These are phyloP conservation scores for Dactylellina drechsleri DNA, from an alignment of 2,329 filamentous ascomycete genomes.

Conservation along the genomic window DNA sequence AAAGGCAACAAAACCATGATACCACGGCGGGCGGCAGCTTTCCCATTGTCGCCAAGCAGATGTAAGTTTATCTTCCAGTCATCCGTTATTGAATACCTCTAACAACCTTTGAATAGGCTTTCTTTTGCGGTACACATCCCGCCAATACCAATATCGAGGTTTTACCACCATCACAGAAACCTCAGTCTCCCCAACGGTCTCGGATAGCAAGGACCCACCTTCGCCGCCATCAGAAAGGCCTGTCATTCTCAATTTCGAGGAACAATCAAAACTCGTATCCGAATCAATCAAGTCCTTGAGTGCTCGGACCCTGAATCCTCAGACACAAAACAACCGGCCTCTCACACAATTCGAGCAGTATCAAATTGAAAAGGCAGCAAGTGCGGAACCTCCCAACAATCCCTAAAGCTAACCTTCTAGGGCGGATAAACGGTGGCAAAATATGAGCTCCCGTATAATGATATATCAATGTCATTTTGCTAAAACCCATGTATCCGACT, in stretches of 20 bases:
- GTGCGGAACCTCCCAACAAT: conserved; percentile 3
- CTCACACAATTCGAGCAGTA: conserved; percentile 39
- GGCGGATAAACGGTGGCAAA: too few species aligned
- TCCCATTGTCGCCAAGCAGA: conserved; percentile 16
- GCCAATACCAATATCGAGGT: conserved; percentile 18
- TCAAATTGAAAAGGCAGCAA: conserved; percentile 32
- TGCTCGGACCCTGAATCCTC: neutral
- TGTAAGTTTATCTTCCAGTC: too few species aligned
- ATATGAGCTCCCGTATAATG: too few species aligned
- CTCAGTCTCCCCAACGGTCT: neutral
- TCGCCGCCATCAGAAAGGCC: conserved; percentile 23
- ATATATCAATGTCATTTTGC: neutral
- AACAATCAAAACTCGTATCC: conserved; percentile 25
- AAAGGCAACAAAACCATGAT: conserved; percentile 46
- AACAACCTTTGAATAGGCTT: conserved; percentile 6
- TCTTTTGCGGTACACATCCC: conserved; percentile 13
- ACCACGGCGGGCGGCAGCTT: conserved; percentile 38
- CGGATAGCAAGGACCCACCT: conserved; percentile 2
- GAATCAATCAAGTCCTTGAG: neutral
- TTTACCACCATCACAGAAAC: conserved; percentile 15
- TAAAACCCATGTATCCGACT: neutral
- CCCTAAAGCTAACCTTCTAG: too few species aligned
- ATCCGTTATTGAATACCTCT: neutral
- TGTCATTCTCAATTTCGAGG: conserved; percentile 41
- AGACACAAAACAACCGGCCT: neutral